These are phyloP conservation scores for Debaryomyces subglobosus DNA, from an alignment of 1,139 yeast species.

Conservation along the genomic window DNA sequence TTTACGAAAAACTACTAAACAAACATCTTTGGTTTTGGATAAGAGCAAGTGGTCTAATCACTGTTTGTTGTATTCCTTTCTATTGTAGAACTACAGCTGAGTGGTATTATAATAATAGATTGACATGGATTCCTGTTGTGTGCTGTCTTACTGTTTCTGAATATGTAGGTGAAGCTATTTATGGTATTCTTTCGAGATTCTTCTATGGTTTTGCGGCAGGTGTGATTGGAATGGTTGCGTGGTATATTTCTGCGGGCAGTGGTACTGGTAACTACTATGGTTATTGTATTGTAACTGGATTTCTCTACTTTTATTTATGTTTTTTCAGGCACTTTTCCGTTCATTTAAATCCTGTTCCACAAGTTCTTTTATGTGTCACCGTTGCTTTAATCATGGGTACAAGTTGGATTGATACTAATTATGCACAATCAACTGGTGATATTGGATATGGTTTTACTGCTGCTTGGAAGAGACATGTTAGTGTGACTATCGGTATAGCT, in stretches of 20 bases:
- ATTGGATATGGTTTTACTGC: constrained; percentile 35
- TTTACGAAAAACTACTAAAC: constrained; percentile 22
- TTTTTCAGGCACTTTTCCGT: constrained; percentile 38
- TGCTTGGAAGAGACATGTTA: constrained; percentile 31
- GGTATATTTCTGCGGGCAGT: constrained; percentile 41
- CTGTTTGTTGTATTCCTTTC: constrained; percentile 33
- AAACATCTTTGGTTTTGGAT: constrained; percentile 37
- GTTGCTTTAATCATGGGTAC: constrained; percentile 39
- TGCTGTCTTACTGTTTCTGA: constrained; percentile 36
- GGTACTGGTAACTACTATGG: constrained; percentile 39
- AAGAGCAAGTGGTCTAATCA: constrained; percentile 28
- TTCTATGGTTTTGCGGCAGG: constrained; percentile 36
- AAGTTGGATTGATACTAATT: constrained; percentile 33
- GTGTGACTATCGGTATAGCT: constrained; percentile 34
- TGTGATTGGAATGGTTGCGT: constrained; percentile 32
- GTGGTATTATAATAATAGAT: constrained; percentile 33
- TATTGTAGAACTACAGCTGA: constrained; percentile 26
- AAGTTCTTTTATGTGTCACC: constrained; percentile 33
- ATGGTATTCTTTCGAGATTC: constrained; percentile 30
- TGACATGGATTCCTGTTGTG: constrained; percentile 41
- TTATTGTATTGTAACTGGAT: constrained; percentile 32
- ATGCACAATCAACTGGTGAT: constrained; percentile 20
- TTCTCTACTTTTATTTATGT: constrained; percentile 26
- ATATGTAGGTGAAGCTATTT: constrained; percentile 38
- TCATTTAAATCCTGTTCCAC: constrained; percentile 34